Conservation (phyloP, 1,139 yeast species). For the Blastobotrys ciferrii region DNA sequence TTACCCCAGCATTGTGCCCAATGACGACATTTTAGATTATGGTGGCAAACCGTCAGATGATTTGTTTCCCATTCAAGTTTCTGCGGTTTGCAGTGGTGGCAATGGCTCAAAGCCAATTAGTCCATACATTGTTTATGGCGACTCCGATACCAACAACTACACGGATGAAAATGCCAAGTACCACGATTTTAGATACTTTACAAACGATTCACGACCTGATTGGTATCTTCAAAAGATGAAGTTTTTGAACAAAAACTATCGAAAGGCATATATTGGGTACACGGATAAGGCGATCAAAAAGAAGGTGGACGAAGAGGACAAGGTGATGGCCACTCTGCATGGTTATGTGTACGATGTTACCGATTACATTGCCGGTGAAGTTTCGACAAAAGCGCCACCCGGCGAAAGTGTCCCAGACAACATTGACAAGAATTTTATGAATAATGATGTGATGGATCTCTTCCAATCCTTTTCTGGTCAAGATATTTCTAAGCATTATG, state of each 20-base stretch:
- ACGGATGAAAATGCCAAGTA: conserved; percentile 41
- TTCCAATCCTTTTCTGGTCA: conserved; percentile 39
- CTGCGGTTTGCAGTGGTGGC: conserved; percentile 40
- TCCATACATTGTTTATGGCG: conserved; percentile 39
- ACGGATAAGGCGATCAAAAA: conserved; percentile 35
- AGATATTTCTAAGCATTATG: conserved; percentile 36
- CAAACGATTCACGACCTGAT: conserved; percentile 43
- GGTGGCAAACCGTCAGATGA: conserved; percentile 40
- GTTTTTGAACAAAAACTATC: conserved; percentile 36
- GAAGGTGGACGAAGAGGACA: conserved; percentile 28
- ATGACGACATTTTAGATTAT: conserved; percentile 34
- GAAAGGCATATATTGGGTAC: conserved; percentile 40
- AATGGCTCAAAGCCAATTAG: conserved; percentile 32
- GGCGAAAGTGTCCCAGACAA: conserved; percentile 30
- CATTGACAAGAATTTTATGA: conserved; percentile 36
- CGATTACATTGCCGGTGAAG: conserved; percentile 39
- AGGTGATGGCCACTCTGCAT: conserved; percentile 35
- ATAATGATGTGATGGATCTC: conserved; percentile 31
- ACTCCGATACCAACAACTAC: conserved; percentile 35
- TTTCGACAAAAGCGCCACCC: conserved; percentile 34
- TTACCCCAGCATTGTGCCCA: conserved; percentile 40
- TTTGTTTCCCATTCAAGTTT: conserved; percentile 42
- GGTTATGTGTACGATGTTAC: conserved; percentile 42
- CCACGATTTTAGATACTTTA: conserved; percentile 41
- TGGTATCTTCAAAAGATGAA: conserved; percentile 43